Conservation (phyloP, 306 rosid genomes). For the Cicer cuneatum region DNA sequence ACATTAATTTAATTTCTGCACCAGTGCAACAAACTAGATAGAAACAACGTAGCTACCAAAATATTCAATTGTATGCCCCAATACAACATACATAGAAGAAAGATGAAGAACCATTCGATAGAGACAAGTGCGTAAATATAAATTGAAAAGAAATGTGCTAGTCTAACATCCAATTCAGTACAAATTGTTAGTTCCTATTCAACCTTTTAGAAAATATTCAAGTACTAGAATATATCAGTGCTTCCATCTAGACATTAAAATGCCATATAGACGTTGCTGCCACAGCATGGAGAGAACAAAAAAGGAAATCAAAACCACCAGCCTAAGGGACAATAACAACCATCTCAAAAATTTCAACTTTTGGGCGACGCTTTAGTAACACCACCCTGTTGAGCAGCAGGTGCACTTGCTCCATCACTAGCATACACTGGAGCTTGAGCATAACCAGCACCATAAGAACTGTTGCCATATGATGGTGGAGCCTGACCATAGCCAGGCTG, state of each 20-base stretch:
- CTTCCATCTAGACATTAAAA: constrained; percentile 43
- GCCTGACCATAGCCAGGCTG: constrained; percentile 84
- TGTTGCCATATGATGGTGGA: constrained; percentile 61
- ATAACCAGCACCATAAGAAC: constrained; percentile 74
- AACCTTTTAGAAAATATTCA: constrained; percentile 12
- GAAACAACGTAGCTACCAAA: no score
- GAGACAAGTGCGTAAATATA: no score
- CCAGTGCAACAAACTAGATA: no score
- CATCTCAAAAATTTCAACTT: constrained; percentile 50
- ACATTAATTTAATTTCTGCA: no score
- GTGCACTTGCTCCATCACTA: constrained; percentile 69
- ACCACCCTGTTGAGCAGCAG: constrained; percentile 56
- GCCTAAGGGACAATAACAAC: background rate
- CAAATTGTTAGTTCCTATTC: constrained; percentile 34
- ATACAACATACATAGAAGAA: no score
- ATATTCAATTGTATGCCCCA: no score
- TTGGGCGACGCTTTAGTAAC: constrained; percentile 82
- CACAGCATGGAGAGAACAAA: constrained; percentile 28
- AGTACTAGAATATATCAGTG: constrained; percentile 10
- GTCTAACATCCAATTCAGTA: background rate
- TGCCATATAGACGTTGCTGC: constrained; percentile 40
- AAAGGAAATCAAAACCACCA: background rate
- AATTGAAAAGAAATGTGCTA: constrained; percentile 8
- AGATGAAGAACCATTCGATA: no score
- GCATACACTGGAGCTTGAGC: constrained; percentile 69